Evolutionary conservation across 192 early-diverging fungal species (phyloP), one percentile per base, ranked within the genome.

Genomic region (Lunasporangiospora selenospora): DNA sequence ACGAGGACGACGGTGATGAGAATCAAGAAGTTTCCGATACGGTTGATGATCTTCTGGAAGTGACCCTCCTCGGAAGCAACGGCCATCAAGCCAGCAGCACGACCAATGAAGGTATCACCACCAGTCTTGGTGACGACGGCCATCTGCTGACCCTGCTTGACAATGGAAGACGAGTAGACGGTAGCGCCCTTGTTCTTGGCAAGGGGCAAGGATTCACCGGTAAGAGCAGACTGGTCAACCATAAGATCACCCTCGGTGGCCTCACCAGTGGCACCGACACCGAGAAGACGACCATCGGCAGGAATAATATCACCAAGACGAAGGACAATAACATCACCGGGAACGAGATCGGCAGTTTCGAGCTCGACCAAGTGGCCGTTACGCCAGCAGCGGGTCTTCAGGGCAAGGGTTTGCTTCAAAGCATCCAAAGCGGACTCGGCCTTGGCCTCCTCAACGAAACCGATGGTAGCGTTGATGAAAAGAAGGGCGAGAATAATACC

Each of bases 301-400:
- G 94, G 95, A 51, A 97, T 82, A 60, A 97, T 95, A 73, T 97
- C 95, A 62, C 95, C 94, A 59, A 95, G 84, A 67, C 93, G 92
- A 37, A 97, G 87, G 7, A 90, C 89, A 60, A 97, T 92, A 42
- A 97, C 76, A 67, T 97, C 94, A 52, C 95, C 95, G 30, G 94
- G 95, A 30, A 97, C 94, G 43, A 97, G 79, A 26, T 85, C 87
- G 57, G 63, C 67, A 1, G 88, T 87, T 50, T 92, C 89, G 11
- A 94, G 75, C 64, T 94, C 92, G 31, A 83, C 47, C 47, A 92
- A 81, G 36, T 84, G 53, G 37, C 87, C 86, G 71, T 95, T 87
- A 79, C 95, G 85, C 84, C 87, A 92, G 54, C 76, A 81, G 49
- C 90, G 88, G 34, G 88, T 88, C 73, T 92, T 95, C 33, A 94